These are phyloP conservation scores for Sporisorium iseilematis-ciliati DNA, from an alignment of 1,284 basidiomycete genomes.

Conservation along the genomic window DNA sequence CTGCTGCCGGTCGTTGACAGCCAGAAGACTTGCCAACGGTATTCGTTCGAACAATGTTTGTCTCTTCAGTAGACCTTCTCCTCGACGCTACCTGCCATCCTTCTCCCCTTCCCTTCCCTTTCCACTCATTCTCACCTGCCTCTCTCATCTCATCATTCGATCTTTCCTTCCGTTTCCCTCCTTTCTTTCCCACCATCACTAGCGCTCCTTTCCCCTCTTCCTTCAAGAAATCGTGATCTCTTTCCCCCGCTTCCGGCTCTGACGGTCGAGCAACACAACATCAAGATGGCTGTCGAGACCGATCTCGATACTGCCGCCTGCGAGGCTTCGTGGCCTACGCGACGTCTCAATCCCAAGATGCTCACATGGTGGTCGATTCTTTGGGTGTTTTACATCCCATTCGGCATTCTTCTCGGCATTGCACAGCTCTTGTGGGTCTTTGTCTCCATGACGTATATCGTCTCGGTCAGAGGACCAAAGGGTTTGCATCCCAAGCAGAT, in stretches of 20 bases:
- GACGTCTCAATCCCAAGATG: slow-evolving; percentile 33
- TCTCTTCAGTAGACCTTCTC: background rate
- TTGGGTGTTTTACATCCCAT: slow-evolving; percentile 26
- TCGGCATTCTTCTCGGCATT: slow-evolving; percentile 21
- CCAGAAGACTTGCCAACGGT: background rate
- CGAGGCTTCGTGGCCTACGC: slow-evolving; percentile 35
- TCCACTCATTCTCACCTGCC: background rate
- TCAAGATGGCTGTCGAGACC: slow-evolving; percentile 34
- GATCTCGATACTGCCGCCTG: slow-evolving; percentile 35
- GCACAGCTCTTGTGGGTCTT: slow-evolving; percentile 23
- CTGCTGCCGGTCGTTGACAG: background rate
- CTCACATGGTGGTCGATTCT: slow-evolving; percentile 33
- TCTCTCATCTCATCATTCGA: background rate
- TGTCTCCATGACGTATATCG: slow-evolving; percentile 2
- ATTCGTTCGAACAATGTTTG: background rate
- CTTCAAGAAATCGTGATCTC: background rate
- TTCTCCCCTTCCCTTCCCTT: background rate
- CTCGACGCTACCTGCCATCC: background rate
- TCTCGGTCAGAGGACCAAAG: slow-evolving; percentile 17
- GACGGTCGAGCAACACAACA: background rate
- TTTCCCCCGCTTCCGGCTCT: background rate
- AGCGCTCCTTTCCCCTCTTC: background rate
- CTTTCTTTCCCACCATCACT: background rate
- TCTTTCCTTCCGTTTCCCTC: background rate
- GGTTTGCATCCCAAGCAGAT: slow-evolving; percentile 18